Percentiles rank a stretch among this genome's conserved stretches.
These are phyloP conservation scores for Chaetoceros tenuissimus DNA, from an alignment of 108 stramenopile species.

Conservation along the genomic window DNA sequence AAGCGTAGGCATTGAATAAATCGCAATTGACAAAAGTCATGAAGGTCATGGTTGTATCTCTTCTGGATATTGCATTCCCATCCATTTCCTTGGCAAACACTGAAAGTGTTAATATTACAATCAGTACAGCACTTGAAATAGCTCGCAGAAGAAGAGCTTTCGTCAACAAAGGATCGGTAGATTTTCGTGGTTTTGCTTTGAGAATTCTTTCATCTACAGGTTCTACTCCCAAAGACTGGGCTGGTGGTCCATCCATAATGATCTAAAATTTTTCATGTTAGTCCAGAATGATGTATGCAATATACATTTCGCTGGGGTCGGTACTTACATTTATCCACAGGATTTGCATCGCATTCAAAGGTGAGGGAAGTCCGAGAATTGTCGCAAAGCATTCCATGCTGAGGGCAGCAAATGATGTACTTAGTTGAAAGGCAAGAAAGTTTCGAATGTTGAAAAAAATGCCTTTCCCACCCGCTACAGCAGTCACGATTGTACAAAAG, in stretches of 20 bases:
- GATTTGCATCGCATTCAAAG: constrained; percentile 97
- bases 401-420: constrained; percentile 92
- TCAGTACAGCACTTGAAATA: constrained; percentile 75
- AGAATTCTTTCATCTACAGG: constrained; percentile 80
- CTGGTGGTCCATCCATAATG: constrained; percentile 97
- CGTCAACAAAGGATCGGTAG: constrained; percentile 86
- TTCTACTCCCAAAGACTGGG: constrained; percentile 89
- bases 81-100: constrained; percentile 86
- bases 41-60: constrained; percentile 98
- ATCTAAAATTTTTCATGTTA: constrained; percentile 21
- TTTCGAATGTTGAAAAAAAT: constrained; percentile 99
- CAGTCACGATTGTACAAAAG: constrained; percentile 83
- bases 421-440: constrained; percentile 92
- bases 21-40: constrained; percentile 96
- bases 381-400: constrained; percentile 87
- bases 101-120: constrained; percentile 77
- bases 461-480: constrained; percentile 94
- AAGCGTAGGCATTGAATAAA: constrained; percentile 92
- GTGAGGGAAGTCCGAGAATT: constrained; percentile 73
- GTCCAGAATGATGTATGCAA: not conserved
- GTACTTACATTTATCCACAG: constrained; percentile 83
- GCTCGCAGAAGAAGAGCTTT: constrained; percentile 75
- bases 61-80: constrained; percentile 61
- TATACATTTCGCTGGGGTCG: too few species aligned
- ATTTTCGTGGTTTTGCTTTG: constrained; percentile 78